Conservation (phyloP, 1,284 basidiomycete genomes). For the Gymnopus androsaceus region DNA sequence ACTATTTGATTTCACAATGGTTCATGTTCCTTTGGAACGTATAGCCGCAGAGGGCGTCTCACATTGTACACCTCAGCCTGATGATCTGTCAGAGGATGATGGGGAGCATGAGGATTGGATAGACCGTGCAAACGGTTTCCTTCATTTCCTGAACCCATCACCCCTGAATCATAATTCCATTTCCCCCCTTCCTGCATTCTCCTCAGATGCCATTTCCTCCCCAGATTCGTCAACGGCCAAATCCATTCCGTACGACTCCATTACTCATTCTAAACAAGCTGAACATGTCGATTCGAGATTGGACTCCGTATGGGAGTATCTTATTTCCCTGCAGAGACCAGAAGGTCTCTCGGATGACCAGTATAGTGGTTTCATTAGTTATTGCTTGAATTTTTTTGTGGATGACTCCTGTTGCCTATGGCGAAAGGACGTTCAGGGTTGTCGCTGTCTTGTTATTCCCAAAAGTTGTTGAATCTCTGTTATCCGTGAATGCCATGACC, state of each 20-base stretch:
- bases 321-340: neutral
- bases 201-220: neutral
- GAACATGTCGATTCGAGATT: neutral
- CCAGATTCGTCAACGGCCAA: no score
- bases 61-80: slow-evolving; percentile 22
- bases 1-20: no score
- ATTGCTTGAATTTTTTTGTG: no score
- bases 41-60: slow-evolving; percentile 35
- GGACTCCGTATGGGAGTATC: neutral
- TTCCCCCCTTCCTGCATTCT: neutral
- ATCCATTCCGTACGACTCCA: neutral
- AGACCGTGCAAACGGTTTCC: no score
- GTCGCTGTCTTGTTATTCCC: no score
- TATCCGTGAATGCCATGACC: no score
- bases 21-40: slow-evolving; percentile 32
- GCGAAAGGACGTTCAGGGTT: no score
- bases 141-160: neutral
- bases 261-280: neutral
- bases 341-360: no score
- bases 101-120: neutral
- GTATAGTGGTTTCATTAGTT: no score
- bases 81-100: neutral
- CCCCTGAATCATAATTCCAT: neutral
- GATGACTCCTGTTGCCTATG: no score
- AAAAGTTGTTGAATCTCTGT: no score